Evolutionary conservation across 108 stramenopile genomes (phyloP).

Genomic region (Mediolabrus comicus): DNA sequence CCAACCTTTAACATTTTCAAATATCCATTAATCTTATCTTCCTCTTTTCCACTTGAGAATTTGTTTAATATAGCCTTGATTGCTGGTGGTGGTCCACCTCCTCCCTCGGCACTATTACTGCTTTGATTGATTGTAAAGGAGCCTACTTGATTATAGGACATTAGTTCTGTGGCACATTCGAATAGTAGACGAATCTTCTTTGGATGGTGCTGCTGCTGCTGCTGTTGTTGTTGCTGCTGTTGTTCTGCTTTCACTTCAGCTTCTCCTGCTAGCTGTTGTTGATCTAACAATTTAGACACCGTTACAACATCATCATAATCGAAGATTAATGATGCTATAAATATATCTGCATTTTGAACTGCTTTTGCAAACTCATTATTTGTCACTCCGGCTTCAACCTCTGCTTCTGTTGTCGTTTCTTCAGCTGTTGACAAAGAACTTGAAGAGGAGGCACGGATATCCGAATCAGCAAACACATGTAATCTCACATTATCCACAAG

Average conservation of each 20-base stretch:
- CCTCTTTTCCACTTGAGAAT: constrained; percentile 81
- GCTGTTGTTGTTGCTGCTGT: no score
- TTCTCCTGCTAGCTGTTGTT: constrained; percentile 61
- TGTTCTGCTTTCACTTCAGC: constrained; percentile 51
- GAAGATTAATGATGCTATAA: constrained; percentile 81
- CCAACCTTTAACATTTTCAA: constrained; percentile 84
- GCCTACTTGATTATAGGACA: constrained; percentile 72
- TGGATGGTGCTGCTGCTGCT: constrained; percentile 40
- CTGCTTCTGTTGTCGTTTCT: constrained; percentile 3
- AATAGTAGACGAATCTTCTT: constrained; percentile 69
- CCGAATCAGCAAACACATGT: constrained; percentile 67
- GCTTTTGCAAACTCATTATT: constrained; percentile 53
- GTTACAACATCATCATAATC: constrained; percentile 58
- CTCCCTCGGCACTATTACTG: constrained; percentile 20
- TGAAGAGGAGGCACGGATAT: constrained; percentile 44
- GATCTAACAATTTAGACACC: constrained; percentile 34
- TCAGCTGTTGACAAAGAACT: constrained; percentile 31
- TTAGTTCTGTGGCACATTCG: constrained; percentile 85
- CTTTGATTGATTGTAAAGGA: constrained; percentile 60
- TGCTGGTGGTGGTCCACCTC: constrained; percentile 75
- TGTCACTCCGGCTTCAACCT: not conserved
- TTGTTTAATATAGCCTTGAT: constrained; percentile 77
- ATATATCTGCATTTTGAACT: constrained; percentile 65
- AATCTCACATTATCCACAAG: constrained; percentile 22
- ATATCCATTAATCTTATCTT: constrained; percentile 82